Evolutionary conservation across 129 eudicot species (phyloP), one percentile per base, ranked within the genome.

Genomic region (Flaveria trinervia): DNA sequence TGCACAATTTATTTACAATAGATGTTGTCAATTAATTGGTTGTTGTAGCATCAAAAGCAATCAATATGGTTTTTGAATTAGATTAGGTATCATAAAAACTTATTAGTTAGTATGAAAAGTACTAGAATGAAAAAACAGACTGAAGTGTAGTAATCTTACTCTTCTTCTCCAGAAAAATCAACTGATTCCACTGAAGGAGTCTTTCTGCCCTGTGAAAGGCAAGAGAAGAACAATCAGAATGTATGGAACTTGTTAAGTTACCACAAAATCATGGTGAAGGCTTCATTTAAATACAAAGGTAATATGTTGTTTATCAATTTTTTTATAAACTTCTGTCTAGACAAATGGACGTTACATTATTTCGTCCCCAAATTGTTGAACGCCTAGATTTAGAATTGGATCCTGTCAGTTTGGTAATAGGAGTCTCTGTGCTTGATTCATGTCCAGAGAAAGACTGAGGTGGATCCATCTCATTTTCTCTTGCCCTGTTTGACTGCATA

Each of bases 131-230:
- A 49, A 2, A 20, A 59, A 23, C 9, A 59, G 30, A 30, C 74
- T 28, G 46, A 70, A 9, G 74, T 8, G 41, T 11, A 25, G 44
- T 28, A 64, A 67, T 78, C 96, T 84, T 90, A 90, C 96, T 90
- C 96, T 86, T 90, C 96, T 83, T 90, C 96, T 54, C 93, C 93
- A 64, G 93, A 90, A 79, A 88, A 90, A 88, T 88, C 93, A 65
- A 84, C 64, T 41, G 96, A 90, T 56, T 86, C 91, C 84, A 81
- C 73, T 17, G 93, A 88, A 3, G 93, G 96, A 25, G 91, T 86
- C 73, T 81, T 90, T 74, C 89, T 81, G 20, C 80, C 89, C 96
- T 90, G 87, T 22, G 67, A 68, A 22, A 60, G 48, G 18, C 45
- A 51, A 64, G 71, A 62, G 17, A 50, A 50, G 7, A 13, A 77